A percentile compares a stretch with the other conserved stretches of the same genome.
phyloP scores from a whole-genome alignment of 2,329 filamentous ascomycete species.

The Magnaporthiopsis rhizophila region DNA sequence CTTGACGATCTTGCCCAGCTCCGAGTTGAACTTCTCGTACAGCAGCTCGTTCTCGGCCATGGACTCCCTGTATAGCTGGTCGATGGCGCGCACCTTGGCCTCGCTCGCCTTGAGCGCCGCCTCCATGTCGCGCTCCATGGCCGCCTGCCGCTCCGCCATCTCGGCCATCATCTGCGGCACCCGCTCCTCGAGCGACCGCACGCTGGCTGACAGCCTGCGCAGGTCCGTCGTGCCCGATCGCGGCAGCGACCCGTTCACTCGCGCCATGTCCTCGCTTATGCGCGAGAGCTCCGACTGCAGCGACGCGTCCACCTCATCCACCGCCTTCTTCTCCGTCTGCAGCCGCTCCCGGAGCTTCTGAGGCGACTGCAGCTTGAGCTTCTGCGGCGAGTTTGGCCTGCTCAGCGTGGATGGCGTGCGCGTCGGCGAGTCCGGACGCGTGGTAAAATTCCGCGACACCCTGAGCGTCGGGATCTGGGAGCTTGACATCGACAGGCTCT shows the following conservation, averaged over 20 bases:
- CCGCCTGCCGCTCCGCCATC: conserved; percentile 51
- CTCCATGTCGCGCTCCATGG: conserved; percentile 64
- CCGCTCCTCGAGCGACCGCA: conserved; percentile 60
- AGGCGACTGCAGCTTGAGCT: conserved; percentile 60
- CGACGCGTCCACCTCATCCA: conserved; percentile 60
- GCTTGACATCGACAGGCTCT: conserved; percentile 44
- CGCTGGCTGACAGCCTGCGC: conserved; percentile 43
- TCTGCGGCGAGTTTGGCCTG: conserved; percentile 24
- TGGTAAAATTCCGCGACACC: conserved; percentile 24
- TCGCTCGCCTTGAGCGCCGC: conserved; percentile 66
- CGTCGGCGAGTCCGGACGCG: conserved; percentile 18
- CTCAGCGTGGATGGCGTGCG: conserved; percentile 24
- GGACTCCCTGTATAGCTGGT: conserved; percentile 81
- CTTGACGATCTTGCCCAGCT: conserved; percentile 74
- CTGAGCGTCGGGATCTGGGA: conserved; percentile 48
- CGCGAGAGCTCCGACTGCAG: conserved; percentile 70
- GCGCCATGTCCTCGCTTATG: conserved; percentile 72
- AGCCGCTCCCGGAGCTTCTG: conserved; percentile 79
- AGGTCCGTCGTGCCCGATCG: conserved; percentile 30
- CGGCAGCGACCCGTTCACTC: conserved; percentile 29
- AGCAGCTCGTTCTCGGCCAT: conserved; percentile 88
- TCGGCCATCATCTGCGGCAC: conserved; percentile 53
- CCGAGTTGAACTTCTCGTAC: conserved; percentile 88
- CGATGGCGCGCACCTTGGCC: conserved; percentile 70
- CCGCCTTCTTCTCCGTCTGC: conserved; percentile 68